phyloP scores from a whole-genome alignment of 495 filamentous ascomycete genomes.

The Penicilliopsis zonata region DNA sequence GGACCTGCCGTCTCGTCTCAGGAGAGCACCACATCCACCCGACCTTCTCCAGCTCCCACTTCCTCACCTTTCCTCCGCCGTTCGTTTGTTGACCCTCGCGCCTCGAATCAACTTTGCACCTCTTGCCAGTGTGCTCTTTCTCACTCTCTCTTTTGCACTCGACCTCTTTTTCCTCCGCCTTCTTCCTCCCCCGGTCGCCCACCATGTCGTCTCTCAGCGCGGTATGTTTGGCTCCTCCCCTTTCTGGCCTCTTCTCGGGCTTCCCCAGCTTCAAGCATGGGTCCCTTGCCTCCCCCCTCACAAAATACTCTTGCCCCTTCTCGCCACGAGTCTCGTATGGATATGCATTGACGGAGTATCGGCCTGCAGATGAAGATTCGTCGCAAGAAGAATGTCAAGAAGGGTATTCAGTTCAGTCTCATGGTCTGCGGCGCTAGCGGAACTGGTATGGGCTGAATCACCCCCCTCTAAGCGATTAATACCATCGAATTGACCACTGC shows the following conservation, averaged over 20 bases:
- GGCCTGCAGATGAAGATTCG: constrained; percentile 83
- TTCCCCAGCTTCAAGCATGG: constrained; percentile 26
- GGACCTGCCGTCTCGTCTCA: constrained; percentile 7
- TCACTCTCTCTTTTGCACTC: constrained; percentile 12
- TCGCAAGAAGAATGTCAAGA: constrained; percentile 99
- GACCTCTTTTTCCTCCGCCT: constrained; percentile 7
- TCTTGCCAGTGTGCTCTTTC: constrained; percentile 7
- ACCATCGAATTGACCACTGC: constrained; percentile 15
- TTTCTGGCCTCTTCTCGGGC: constrained; percentile 15
- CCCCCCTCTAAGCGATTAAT: constrained; percentile 6
- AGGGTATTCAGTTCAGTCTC: constrained; percentile 99
- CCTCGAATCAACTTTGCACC: constrained; percentile 7
- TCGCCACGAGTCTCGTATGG: constrained; percentile 2
- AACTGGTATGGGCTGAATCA: constrained; percentile 56
- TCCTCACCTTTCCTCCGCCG: constrained; percentile 10
- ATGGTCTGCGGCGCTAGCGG: constrained; percentile 99
- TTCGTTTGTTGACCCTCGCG: constrained; percentile 8
- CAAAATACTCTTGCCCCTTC: constrained; percentile 7
- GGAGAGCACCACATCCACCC: constrained; percentile 12
- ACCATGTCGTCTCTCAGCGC: constrained; percentile 52
- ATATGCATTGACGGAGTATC: constrained; percentile 2
- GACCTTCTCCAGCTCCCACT: constrained; percentile 9
- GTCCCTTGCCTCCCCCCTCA: constrained; percentile 7
- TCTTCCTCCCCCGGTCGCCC: constrained; percentile 10
- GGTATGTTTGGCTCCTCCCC: constrained; percentile 36